Conservation (phyloP, 1,139 yeast genomes). For the Yamadazyma epiphylla region DNA sequence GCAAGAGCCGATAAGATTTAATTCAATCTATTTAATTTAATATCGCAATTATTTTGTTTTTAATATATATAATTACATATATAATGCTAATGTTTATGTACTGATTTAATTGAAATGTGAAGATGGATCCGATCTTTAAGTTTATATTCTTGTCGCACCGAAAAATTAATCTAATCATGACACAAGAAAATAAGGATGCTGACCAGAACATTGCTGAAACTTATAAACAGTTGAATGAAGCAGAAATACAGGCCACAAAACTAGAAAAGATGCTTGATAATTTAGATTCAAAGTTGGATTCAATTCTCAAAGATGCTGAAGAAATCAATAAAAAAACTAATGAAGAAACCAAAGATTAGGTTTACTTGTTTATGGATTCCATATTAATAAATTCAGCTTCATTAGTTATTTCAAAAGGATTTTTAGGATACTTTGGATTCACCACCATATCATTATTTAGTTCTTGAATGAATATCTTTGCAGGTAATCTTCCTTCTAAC, state of each 20-base stretch:
- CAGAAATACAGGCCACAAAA: slow-evolving; percentile 39
- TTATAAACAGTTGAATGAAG: slow-evolving; percentile 39
- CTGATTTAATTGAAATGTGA: too few species aligned
- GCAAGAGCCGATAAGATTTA: too few species aligned
- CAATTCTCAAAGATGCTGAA: slow-evolving; percentile 41
- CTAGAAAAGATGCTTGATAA: slow-evolving; percentile 43
- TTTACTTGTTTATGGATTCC: slow-evolving; percentile 12
- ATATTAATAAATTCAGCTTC: slow-evolving; percentile 36
- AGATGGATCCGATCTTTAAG: too few species aligned
- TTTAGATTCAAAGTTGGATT: slow-evolving; percentile 42
- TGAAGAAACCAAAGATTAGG: slow-evolving; percentile 1
- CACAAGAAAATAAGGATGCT: slow-evolving; percentile 14
- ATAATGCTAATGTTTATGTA: too few species aligned
- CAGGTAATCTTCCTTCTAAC: slow-evolving; percentile 75
- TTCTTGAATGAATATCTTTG: slow-evolving; percentile 55
- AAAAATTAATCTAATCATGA: too few species aligned
- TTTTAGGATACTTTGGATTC: slow-evolving; percentile 64
- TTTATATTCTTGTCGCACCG: too few species aligned
- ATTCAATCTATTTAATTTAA: slow-evolving; percentile 7
- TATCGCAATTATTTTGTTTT: too few species aligned
- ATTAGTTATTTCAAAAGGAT: slow-evolving; percentile 57
- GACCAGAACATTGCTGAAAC: slow-evolving; percentile 25
- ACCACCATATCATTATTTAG: slow-evolving; percentile 39
- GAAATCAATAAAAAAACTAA: slow-evolving; percentile 9
- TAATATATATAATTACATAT: too few species aligned